phyloP scores from a whole-genome alignment of 805 yeast species.

The Candida ortonii region DNA sequence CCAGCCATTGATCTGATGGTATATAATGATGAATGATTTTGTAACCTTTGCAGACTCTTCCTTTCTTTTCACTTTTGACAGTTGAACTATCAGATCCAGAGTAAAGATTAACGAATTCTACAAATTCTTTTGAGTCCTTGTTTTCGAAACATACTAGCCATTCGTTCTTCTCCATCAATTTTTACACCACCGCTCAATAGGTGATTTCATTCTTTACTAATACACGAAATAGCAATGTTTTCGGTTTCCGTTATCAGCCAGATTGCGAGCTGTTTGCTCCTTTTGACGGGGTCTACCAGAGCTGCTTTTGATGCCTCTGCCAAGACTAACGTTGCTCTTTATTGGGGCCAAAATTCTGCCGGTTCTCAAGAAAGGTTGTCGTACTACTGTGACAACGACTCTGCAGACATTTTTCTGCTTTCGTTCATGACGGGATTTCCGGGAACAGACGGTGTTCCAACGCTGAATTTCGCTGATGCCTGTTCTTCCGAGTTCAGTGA shows the following conservation, averaged over 20 bases:
- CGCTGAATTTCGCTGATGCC: slow-evolving; percentile 56
- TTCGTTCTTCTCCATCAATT: too few relatives aligned
- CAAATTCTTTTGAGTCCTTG: too few relatives aligned
- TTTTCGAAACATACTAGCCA: too few relatives aligned
- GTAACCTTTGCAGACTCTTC: too few relatives aligned
- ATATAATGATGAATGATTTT: too few relatives aligned
- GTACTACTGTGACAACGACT: slow-evolving; percentile 62
- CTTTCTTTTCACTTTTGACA: too few relatives aligned
- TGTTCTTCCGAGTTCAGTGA: slow-evolving; percentile 40
- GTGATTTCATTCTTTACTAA: too few relatives aligned
- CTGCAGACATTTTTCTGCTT: slow-evolving; percentile 68
- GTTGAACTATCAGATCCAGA: too few relatives aligned
- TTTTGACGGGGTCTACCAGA: slow-evolving; percentile 12
- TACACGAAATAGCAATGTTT: slow-evolving; percentile 10
- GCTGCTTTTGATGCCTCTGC: slow-evolving; percentile 36
- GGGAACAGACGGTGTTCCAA: slow-evolving; percentile 34
- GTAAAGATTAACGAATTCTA: too few relatives aligned
- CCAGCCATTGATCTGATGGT: too few relatives aligned
- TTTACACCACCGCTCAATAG: too few relatives aligned
- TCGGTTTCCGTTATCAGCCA: slow-evolving; percentile 8
- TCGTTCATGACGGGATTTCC: slow-evolving; percentile 71
- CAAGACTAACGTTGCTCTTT: slow-evolving; percentile 64
- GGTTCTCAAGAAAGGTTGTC: slow-evolving; percentile 49
- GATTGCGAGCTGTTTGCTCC: slow-evolving; percentile 14
- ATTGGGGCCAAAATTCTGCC: slow-evolving; percentile 89